Percentiles rank a stretch among this genome's conserved stretches.
These are phyloP conservation scores for Antrodiella citrinella DNA, from an alignment of 768 basidiomycete species.

Conservation along the genomic window DNA sequence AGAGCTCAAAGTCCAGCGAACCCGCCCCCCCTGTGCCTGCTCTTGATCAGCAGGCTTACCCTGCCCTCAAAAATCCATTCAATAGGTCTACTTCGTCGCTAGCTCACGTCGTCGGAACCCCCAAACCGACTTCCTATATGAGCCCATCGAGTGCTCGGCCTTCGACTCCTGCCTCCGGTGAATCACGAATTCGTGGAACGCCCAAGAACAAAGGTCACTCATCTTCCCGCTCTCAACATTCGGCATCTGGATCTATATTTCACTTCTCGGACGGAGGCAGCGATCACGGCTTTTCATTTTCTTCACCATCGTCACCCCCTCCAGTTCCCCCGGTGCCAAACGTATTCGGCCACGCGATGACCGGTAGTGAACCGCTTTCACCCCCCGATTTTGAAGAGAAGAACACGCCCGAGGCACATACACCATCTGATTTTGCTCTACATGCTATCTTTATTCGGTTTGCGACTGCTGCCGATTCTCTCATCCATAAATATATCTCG, in stretches of 20 bases:
- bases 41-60: conserved; percentile 60
- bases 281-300: conserved; percentile 36
- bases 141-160: conserved; percentile 53
- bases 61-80: conserved; percentile 73
- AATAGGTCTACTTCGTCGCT: conserved; percentile 76
- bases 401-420: conserved; percentile 62
- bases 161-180: conserved; percentile 49
- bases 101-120: conserved; percentile 33
- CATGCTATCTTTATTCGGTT: conserved; percentile 87
- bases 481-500: conserved; percentile 69
- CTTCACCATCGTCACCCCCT: conserved; percentile 51
- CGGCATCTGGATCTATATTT: conserved; percentile 68
- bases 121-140: conserved; percentile 32
- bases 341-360: conserved; percentile 46
- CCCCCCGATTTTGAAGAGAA: conserved; percentile 61
- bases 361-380: conserved; percentile 29
- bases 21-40: conserved; percentile 56
- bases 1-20: conserved; percentile 52
- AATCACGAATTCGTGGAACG: conserved; percentile 28
- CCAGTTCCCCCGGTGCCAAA: conserved; percentile 75
- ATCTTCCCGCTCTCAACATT: conserved; percentile 66
- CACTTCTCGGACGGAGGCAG: conserved; percentile 66
- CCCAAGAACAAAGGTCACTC: conserved; percentile 51
- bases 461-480: conserved; percentile 68
- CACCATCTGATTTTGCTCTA: conserved; percentile 82